Evolutionary conservation across 257 asterid genomes (phyloP).

Genomic region (Ocimum tenuiflorum): DNA sequence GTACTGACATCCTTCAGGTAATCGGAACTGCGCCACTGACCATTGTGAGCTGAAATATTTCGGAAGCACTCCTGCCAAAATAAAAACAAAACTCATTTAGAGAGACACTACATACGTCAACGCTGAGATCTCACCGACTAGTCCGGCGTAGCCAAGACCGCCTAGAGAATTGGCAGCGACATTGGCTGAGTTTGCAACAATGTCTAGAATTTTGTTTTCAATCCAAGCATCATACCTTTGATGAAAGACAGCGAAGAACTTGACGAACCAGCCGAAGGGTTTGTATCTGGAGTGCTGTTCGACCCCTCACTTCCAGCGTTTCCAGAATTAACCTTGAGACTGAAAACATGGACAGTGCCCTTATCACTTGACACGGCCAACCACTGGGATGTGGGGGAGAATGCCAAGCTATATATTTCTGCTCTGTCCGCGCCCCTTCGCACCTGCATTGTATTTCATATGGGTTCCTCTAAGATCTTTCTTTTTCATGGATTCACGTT

Average conservation of each 20-base stretch:
- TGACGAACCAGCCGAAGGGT: constrained; percentile 36
- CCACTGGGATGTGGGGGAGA: constrained; percentile 83
- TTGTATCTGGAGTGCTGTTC: constrained; percentile 45
- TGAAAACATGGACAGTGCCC: constrained; percentile 86
- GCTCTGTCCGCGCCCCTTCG: constrained; percentile 98
- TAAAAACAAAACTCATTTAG: not conserved
- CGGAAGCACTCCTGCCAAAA: constrained; percentile 67
- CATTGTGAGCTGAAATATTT: constrained; percentile 95
- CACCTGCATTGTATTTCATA: constrained; percentile 47
- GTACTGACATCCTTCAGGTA: constrained; percentile 73
- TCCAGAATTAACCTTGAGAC: constrained; percentile 63
- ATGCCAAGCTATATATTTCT: constrained; percentile 77
- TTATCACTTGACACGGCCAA: constrained; percentile 94
- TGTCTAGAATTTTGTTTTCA: too few species aligned
- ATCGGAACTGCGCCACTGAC: constrained; percentile 91
- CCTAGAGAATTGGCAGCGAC: too few species aligned
- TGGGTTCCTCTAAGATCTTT: not conserved
- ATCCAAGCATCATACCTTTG: constrained; percentile 58
- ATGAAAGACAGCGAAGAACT: constrained; percentile 75
- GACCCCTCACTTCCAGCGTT: constrained; percentile 45
- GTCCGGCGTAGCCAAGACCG: too few species aligned
- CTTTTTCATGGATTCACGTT: not conserved
- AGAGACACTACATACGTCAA: not conserved
- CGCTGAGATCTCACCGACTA: too few species aligned
- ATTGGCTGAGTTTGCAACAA: too few species aligned